Evolutionary conservation across 106 monocot genomes (phyloP).

Genomic region (Agapanthus africanus): DNA sequence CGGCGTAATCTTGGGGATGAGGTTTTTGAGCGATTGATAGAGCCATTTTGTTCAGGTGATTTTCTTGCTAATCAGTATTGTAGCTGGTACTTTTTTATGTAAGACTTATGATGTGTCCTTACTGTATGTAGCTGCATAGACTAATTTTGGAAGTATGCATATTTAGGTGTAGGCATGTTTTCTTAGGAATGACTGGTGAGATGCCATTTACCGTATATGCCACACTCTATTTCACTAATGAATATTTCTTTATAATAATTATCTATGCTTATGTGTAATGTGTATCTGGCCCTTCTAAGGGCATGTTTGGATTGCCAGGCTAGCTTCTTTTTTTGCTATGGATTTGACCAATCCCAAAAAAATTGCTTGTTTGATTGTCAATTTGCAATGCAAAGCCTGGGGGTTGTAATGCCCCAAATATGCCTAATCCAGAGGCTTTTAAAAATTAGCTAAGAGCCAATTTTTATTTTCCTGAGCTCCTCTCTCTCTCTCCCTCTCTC

Average conservation of each 20-base stretch:
- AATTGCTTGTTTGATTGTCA: no score
- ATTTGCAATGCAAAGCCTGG: no score
- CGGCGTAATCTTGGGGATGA: conserved; percentile 94
- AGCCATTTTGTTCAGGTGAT: conserved; percentile 94
- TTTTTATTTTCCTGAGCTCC: no score
- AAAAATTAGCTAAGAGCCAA: no score
- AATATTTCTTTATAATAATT: background rate
- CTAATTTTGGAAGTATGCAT: conserved; percentile 3
- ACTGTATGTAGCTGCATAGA: background rate
- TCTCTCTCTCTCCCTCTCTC: no score
- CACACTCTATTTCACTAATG: no score
- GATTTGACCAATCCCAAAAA: no score
- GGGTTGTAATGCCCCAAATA: no score
- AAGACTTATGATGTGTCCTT: background rate
- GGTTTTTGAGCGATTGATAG: conserved; percentile 96
- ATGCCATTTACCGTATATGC: background rate
- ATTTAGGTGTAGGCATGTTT: background rate
- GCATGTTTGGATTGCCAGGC: no score
- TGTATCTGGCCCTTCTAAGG: background rate
- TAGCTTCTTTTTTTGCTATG: no score
- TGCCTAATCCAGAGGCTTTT: no score
- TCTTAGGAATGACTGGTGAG: background rate
- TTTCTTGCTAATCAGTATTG: background rate
- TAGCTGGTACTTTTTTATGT: background rate
- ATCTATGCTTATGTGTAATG: background rate